Base-by-base conservation (phyloP, 2,329 filamentous ascomycete species). In the Fusarium gaditjirri region DNA sequence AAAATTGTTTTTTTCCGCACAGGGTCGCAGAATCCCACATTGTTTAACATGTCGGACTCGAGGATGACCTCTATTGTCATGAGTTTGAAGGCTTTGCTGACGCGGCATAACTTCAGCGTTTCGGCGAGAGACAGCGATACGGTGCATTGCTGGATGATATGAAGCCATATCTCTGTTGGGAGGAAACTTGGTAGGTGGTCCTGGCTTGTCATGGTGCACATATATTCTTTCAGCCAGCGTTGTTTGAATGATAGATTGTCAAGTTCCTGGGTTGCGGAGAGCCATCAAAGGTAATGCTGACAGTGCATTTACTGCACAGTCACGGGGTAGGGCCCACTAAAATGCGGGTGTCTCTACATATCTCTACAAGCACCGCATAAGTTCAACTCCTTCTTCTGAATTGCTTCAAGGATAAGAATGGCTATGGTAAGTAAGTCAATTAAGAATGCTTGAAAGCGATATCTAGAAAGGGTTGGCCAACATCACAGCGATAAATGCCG, bases 21-120 rank as follows among this genome's bases (percentile, higher is more conserved):
- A 2, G 61, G 61, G 3, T 66, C 63, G 38, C 61, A 60, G 14
- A 46, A 66, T 17, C 55, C 61, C 1, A 38, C 61, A 9, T 52
- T 3, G 3, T 27, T 5, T 13, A 66, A 0, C 6, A 66, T 66
- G 6, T 38, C 13, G 0, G 52, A 60, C 19, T 60, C 44, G 3
- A 36, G 33, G 10, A 67, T 36, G 2, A 42, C 61, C 3, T 66
- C 53, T 12, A 67, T 42, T 1, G 33, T 27, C 14, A 61, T 14
- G 1, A 16, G 17, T 0, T 38, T 39, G 25, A 67, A 47, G 2
- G 7, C 8, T 46, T 41, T 66, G 5, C 41, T 67, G 6, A 66
- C 19, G 3, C 13, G 31, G 16, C 39, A 60, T 16, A 66, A 23
- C 10, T 19, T 17, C 31, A 60, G 16, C 44, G 60, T 67, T 5